phyloP scores from a whole-genome alignment of 768 basidiomycete genomes.

The Chalciporus piperatus region DNA sequence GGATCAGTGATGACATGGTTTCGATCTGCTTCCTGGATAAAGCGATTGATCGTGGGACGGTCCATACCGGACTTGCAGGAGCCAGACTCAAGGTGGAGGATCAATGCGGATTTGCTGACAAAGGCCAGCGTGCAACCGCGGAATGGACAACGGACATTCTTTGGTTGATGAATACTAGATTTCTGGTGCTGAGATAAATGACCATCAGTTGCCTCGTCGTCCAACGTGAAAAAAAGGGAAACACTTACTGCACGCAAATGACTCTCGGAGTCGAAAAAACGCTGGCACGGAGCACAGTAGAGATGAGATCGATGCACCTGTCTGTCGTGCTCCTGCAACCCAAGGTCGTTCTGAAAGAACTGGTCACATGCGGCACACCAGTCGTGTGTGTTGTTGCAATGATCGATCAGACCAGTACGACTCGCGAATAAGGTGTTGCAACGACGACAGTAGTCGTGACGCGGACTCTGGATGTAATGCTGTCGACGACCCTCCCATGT shows the following conservation, averaged over 20 bases:
- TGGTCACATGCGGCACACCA: slow-evolving; percentile 43
- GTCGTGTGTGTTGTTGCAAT: slow-evolving; percentile 40
- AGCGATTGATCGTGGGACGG: slow-evolving; percentile 34
- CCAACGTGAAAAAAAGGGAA: not conserved
- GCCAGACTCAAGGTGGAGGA: slow-evolving; percentile 64
- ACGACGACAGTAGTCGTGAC: slow-evolving; percentile 50
- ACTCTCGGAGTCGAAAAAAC: slow-evolving; percentile 36
- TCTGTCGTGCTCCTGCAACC: slow-evolving; percentile 47
- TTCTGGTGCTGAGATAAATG: slow-evolving; percentile 42
- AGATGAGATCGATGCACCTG: slow-evolving; percentile 28
- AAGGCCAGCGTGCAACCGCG: slow-evolving; percentile 46
- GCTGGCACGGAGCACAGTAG: slow-evolving; percentile 47
- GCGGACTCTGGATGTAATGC: slow-evolving; percentile 50
- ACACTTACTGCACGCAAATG: slow-evolving; percentile 17
- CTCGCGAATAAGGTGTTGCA: slow-evolving; percentile 46
- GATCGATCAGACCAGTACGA: slow-evolving; percentile 34
- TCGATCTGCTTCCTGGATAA: slow-evolving; percentile 43
- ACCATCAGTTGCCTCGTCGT: not conserved
- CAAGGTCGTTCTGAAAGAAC: slow-evolving; percentile 39
- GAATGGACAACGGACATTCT: slow-evolving; percentile 38
- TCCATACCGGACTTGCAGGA: slow-evolving; percentile 49
- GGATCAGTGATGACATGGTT: slow-evolving; percentile 55
- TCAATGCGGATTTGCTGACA: slow-evolving; percentile 50
- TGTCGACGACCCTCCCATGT: slow-evolving; percentile 38
- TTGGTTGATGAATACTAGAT: slow-evolving; percentile 48